Percentiles rank a stretch among this genome's conserved stretches.
phyloP scores from a whole-genome alignment of 106 monocot species.

The Narthecium ossifragum region DNA sequence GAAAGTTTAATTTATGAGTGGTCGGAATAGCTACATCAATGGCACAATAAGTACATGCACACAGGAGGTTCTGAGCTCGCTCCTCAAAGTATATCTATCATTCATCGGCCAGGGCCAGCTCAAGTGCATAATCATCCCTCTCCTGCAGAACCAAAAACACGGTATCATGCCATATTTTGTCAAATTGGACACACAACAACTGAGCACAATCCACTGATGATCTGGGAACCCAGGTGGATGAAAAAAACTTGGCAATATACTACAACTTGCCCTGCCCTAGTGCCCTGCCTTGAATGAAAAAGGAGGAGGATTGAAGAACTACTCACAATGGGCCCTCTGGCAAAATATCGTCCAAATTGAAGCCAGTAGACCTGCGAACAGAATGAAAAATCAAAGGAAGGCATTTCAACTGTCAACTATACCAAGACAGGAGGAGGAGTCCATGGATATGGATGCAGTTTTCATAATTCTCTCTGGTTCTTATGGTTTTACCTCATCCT shows the following conservation, averaged over 20 bases:
- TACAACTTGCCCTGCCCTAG: too few relatives aligned
- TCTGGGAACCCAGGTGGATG: too few relatives aligned
- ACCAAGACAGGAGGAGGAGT: background rate
- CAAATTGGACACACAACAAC: too few relatives aligned
- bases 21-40: too few relatives aligned
- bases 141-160: conserved; percentile 38
- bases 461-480: background rate
- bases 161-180: too few relatives aligned
- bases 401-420: too few relatives aligned
- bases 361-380: conserved; percentile 89
- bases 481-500: conserved; percentile 72
- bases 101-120: conserved; percentile 84
- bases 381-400: background rate
- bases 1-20: too few relatives aligned
- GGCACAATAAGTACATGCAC: too few relatives aligned
- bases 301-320: conserved; percentile 9
- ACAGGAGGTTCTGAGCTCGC: background rate
- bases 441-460: background rate
- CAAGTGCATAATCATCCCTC: conserved; percentile 89
- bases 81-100: conserved; percentile 24
- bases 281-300: background rate
- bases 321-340: conserved; percentile 86
- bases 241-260: too few relatives aligned
- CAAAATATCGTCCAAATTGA: conserved; percentile 96
- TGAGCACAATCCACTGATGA: too few relatives aligned